Base-by-base conservation (phyloP, 2,329 filamentous ascomycete species). In the Allantophomopsis cytisporea region DNA sequence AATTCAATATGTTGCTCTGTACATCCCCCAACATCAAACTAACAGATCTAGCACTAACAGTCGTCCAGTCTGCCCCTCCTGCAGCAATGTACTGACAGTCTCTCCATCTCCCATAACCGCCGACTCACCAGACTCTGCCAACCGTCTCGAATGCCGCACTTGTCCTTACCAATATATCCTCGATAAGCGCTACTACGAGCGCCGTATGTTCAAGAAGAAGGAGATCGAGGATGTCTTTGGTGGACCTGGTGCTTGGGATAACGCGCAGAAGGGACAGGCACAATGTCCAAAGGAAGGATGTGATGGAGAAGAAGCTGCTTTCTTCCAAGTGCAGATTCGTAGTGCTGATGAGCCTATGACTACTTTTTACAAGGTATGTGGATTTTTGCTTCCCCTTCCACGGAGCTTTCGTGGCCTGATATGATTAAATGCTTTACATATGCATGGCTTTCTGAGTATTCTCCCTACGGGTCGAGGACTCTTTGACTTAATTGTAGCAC, bases 281-380 rank as follows among this genome's bases (percentile, higher is more conserved):
- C 84, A 91, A 70, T 98, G 91, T 60, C 77, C 83, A 18, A 78
- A 78, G 45, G 78, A 87, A 32, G 71, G 71, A 41, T 98, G 91
- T 66, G 71, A 83, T 54, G 86, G 86, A 46, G 71, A 76, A 44
- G 77, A 86, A 64, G 91, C 91, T 3, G 93, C 88, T 47, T 96
- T 89, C 66, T 94, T 88, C 67, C 86, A 94, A 68, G 78, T 96
- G 51, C 91, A 98, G 71, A 96, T 96, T 63, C 79, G 91, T 51
- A 94, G 86, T 68, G 91, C 91, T 39, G 91, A 98, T 64, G 91
- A 98, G 69, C 91, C 91, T 44, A 95, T 94, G 83, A 98, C 91
- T 49, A 89, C 79, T 44, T 96, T 96, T 62, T 93, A 81, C 64
- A 91, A 87, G 74, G 83, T 85, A 54, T 40, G 62, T 49, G 15